Percentiles rank a stretch among this genome's conserved stretches.
These are phyloP conservation scores for Acer saccharum DNA, from an alignment of 345 rosid species.

Conservation along the genomic window DNA sequence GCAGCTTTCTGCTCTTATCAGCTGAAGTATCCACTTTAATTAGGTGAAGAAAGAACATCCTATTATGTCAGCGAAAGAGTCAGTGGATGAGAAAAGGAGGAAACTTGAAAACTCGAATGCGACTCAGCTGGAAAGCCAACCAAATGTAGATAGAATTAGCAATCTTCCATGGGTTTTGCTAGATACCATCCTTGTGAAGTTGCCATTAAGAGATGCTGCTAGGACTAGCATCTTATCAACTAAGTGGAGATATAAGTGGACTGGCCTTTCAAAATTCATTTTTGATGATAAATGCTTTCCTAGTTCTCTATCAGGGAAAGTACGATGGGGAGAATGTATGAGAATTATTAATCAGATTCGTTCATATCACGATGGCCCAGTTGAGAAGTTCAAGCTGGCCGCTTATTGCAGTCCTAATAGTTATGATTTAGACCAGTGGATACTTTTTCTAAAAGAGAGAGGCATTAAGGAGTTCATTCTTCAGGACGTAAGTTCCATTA, in stretches of 20 bases:
- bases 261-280: slow-evolving; percentile 33
- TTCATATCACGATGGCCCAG: slow-evolving; percentile 23
- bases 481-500: slow-evolving; percentile 21
- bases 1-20: not conserved
- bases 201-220: slow-evolving; percentile 37
- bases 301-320: slow-evolving; percentile 15
- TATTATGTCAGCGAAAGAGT: not conserved
- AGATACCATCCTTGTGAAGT: slow-evolving; percentile 27
- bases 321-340: slow-evolving; percentile 30
- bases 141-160: slow-evolving; percentile 32
- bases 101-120: not conserved
- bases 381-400: slow-evolving; percentile 38
- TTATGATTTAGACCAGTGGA: slow-evolving; percentile 29
- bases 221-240: slow-evolving; percentile 34
- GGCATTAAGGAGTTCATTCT: slow-evolving; percentile 34
- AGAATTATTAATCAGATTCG: slow-evolving; percentile 25
- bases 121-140: slow-evolving; percentile 16
- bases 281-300: slow-evolving; percentile 33
- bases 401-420: slow-evolving; percentile 24
- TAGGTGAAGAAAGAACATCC: not conserved
- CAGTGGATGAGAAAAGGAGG: not conserved
- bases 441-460: slow-evolving; percentile 15
- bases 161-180: slow-evolving; percentile 33
- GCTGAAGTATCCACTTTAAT: not conserved
- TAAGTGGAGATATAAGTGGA: slow-evolving; percentile 41